Percentiles rank a stretch among this genome's conserved stretches.
These are phyloP conservation scores for Colletotrichum sp. DNA, from an alignment of 2,329 filamentous ascomycete species.

Conservation along the genomic window DNA sequence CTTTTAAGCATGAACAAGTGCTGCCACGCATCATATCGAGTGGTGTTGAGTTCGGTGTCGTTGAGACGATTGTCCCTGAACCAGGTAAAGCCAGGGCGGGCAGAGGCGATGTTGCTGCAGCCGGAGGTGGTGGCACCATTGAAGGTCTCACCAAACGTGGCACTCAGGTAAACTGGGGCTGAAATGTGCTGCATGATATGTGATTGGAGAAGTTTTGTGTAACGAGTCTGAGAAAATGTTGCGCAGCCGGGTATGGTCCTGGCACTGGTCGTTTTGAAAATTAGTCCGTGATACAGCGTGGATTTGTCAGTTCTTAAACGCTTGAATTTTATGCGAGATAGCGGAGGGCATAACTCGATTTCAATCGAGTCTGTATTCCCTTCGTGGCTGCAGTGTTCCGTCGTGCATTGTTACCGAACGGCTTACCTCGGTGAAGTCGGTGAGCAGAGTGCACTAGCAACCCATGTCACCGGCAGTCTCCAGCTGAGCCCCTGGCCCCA, in stretches of 20 bases:
- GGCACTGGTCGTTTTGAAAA: neutral
- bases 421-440: neutral
- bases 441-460: neutral
- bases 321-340: neutral
- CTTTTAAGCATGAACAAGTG: neutral
- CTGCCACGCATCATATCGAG: neutral
- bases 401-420: neutral
- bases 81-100: neutral
- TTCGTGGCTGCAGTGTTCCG: neutral
- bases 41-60: neutral
- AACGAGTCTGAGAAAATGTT: neutral
- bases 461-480: neutral
- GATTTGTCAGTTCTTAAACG: neutral
- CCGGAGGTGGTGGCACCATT: neutral
- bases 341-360: fast-evolving
- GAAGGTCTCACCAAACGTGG: neutral
- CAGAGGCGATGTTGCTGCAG: neutral
- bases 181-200: neutral
- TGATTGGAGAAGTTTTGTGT: neutral
- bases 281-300: neutral
- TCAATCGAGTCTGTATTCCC: neutral
- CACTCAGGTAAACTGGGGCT: neutral
- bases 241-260: neutral
- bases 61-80: neutral
- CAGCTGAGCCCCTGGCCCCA: neutral